Base-by-base conservation (phyloP, 441 rosid species). In the Erysimum pusillum region DNA sequence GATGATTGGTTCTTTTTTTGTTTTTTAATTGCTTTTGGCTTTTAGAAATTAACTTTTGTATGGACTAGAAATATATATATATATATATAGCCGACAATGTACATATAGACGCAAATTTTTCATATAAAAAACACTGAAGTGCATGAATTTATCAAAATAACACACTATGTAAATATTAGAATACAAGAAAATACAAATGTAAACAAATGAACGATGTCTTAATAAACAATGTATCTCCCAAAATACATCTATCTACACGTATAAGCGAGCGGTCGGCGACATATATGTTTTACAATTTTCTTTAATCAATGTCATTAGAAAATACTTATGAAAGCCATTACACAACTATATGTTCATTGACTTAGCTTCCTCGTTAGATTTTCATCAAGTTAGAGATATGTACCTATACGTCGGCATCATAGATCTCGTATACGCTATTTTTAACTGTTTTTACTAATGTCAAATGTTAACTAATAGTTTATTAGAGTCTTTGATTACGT, bases 1-100 rank as follows among this genome's bases (percentile, higher is more conserved):
- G 18, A 57, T 49, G 67, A 66, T 75, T 75, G 49, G 35, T 22
- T 72, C 51, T 61, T 51, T 49, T 10, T 7, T 57, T 28, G 4
- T 22, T 12, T 42, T 13, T 44, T 44, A 44, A 41, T 41, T 31
- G 17, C 4, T 28, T 56, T 69, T 11, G 1, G 0, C 35, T 18
- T 44, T 17, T 56, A 7, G 9, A 15, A 28, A 1, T 28, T 4
- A 31, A 32, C 9, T 56, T 56, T 4, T n/a, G 6, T 52, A 51
- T 51, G n/a, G 39, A 53, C 25, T 68, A 38, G 6, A 15, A 69
- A 41, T 38, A 53, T 69, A 53, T 10, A 42, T 68, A 38, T 6
- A 15, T 57, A 41, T 38, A 53, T 69, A 53, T 10, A 42, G 54
- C 31, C 31, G 31, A 28, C 67, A 62, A 2, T 41, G 17, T 13